Base-by-base conservation (phyloP, 2,329 filamentous ascomycete species). In the Aspergillus hiratsukae region DNA sequence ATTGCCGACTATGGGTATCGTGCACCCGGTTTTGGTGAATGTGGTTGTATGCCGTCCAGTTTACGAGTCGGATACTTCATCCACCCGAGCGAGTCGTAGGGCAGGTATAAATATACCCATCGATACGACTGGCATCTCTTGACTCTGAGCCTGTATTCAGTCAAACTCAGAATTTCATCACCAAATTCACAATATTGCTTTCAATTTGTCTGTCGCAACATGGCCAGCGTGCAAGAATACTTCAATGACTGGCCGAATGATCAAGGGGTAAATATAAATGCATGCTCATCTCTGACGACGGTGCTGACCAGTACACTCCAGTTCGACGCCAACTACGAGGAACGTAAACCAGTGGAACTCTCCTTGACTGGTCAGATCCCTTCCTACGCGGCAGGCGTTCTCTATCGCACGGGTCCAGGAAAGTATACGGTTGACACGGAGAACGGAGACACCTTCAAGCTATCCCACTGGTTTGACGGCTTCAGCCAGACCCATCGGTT, bases 381-480 rank as follows among this genome's bases (percentile, higher is more conserved):
- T 1, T 57, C 77, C 1, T 92, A 88, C 78, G 84, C 84, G 3
- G 85, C 87, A 2, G 90, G 90, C 1, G 79, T 82, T 1, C 78
- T 94, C 0, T 93, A 87, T 70, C 82, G 90, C 25, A 91, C 87
- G 0, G 90, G 90, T 0, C 88, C 89, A 0, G 88, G 89, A 1
- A 80, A 82, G 28, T 83, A 82, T 69, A 81, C 81, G 40, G 74
- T 91, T 3, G 78, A 85, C n/a, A 85, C 83, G 0, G 72, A 82
- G 2, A 78, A 78, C 3, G 84, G 85, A n/a, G 74, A 73, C 14
- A 82, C 79, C 0, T 86, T 86, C 65, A 76, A 79, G 31, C 78
- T 87, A 11, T 83, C 80, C 1, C 89, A 94, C 70, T 94, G 90
- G 90, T 94, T 94, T 63, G 90, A 94, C 68, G 88, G 88, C 5